Conservation (phyloP, 768 basidiomycete species). For the Suillus occidentalis region DNA sequence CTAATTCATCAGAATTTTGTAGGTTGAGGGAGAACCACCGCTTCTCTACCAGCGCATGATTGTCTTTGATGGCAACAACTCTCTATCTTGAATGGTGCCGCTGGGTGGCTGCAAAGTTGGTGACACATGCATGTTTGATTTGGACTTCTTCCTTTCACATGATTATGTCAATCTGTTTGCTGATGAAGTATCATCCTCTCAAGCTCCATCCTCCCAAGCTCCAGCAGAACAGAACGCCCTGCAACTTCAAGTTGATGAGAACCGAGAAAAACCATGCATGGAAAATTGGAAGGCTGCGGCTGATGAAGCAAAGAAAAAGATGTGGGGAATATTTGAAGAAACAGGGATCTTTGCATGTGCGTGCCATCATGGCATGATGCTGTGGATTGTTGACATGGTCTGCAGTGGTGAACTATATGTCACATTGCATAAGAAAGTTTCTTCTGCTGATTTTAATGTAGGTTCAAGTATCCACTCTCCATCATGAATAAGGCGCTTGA, state of each 20-base stretch:
- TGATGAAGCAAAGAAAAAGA: constrained; percentile 28
- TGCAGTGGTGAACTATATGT: constrained; percentile 38
- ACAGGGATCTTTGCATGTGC: constrained; percentile 37
- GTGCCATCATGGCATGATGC: constrained; percentile 35
- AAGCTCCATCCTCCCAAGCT: background rate
- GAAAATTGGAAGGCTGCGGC: constrained; percentile 34
- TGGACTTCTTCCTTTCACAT: background rate
- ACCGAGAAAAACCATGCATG: constrained; percentile 16
- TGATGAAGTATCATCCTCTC: background rate
- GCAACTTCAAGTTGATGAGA: background rate
- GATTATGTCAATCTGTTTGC: background rate
- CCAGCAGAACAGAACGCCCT: too few relatives aligned
- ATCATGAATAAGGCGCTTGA: constrained; percentile 24
- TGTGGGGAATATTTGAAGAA: constrained; percentile 38
- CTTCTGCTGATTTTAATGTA: constrained; percentile 9
- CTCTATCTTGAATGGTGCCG: background rate
- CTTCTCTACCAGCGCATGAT: background rate
- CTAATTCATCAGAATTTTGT: background rate
- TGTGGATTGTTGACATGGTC: constrained; percentile 33
- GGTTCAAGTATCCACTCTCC: constrained; percentile 20
- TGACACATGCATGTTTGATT: background rate
- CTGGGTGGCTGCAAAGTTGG: background rate
- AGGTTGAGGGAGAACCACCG: background rate
- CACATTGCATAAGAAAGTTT: background rate
- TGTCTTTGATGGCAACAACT: background rate